phyloP scores from a whole-genome alignment of 2,329 filamentous ascomycete genomes.

The Phialocephala sp. region DNA sequence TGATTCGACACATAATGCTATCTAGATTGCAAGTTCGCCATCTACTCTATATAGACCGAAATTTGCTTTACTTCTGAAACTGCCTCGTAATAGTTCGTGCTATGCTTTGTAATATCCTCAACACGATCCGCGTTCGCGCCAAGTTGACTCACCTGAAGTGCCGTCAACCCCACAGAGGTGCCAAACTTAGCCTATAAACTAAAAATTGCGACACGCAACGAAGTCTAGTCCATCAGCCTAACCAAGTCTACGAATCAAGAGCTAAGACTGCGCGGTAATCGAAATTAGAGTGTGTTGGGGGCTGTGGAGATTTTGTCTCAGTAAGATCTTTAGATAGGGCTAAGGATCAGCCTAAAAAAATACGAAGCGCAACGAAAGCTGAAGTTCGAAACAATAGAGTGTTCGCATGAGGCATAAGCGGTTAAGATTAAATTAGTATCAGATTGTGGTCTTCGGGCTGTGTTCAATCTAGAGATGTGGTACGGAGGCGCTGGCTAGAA shows the following conservation, averaged over 20 bases:
- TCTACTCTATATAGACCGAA: too few relatives aligned
- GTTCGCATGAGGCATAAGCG: too few relatives aligned
- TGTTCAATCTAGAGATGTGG: slow-evolving; percentile 62
- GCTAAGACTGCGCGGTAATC: neutral
- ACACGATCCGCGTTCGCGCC: neutral
- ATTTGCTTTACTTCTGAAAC: too few relatives aligned
- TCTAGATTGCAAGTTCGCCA: too few relatives aligned
- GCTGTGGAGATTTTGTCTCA: neutral
- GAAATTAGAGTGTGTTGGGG: neutral
- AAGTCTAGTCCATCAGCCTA: neutral
- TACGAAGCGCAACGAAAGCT: slow-evolving; percentile 23
- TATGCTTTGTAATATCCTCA: slow-evolving; percentile 4
- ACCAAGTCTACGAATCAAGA: neutral
- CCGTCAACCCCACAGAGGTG: neutral
- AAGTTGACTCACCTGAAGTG: neutral
- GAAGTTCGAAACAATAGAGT: neutral
- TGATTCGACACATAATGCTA: neutral
- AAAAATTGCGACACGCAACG: slow-evolving; percentile 29
- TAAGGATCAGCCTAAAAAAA: slow-evolving; percentile 16
- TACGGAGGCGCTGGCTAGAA: slow-evolving; percentile 77
- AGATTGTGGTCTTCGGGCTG: neutral
- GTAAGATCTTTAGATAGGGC: neutral
- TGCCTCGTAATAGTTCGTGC: neutral
- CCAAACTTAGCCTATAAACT: neutral
- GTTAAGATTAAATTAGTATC: neutral